Percentiles rank a stretch among this genome's conserved stretches.
Conservation (phyloP, 1,284 basidiomycete species). For the Hemileia vastatrix region DNA sequence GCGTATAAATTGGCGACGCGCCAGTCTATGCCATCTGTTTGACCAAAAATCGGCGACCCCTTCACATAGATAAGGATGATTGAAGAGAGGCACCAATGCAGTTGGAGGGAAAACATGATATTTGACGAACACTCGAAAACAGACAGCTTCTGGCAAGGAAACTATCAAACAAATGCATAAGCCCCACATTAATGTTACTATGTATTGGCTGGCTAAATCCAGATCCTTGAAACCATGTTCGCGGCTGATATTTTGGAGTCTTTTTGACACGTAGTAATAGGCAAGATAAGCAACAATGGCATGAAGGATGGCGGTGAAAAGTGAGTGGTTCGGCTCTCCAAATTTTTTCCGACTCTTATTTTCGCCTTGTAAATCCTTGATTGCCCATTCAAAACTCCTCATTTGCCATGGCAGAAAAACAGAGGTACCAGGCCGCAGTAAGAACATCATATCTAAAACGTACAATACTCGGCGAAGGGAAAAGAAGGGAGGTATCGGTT, state of each 20-base stretch:
- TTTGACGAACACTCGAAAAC: background rate
- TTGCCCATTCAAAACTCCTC: slow-evolving; percentile 1
- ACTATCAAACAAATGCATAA: background rate
- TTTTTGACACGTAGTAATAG: background rate
- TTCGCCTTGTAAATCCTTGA: background rate
- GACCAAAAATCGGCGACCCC: slow-evolving; percentile 4
- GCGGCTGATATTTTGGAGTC: background rate
- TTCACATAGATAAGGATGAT: background rate
- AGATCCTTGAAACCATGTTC: background rate
- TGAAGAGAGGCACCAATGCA: background rate
- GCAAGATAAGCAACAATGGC: background rate
- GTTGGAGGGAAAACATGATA: background rate
- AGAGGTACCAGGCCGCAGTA: background rate
- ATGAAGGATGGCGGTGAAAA: background rate
- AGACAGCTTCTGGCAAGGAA: background rate
- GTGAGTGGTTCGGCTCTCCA: background rate
- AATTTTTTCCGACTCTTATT: background rate
- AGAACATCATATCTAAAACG: background rate
- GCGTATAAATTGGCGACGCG: background rate
- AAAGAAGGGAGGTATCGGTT: background rate
- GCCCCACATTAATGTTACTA: background rate
- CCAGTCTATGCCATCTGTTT: background rate
- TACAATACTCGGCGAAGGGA: background rate
- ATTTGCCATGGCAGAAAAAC: slow-evolving; percentile 4
- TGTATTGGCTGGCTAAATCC: background rate